Conservation (phyloP, 257 asterid species). For the Nicotiana knightiana region DNA sequence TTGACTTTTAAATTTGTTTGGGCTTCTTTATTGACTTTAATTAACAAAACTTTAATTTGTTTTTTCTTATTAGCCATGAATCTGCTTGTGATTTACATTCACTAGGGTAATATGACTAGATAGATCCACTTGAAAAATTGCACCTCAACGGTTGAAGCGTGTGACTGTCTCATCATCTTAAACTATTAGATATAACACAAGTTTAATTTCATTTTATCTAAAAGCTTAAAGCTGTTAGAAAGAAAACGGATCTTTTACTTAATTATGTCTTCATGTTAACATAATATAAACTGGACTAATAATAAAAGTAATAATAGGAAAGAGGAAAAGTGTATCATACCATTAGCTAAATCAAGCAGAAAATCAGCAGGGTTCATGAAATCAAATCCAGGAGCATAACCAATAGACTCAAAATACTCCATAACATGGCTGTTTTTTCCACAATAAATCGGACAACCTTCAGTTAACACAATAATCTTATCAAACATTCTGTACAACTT, state of each 20-base stretch:
- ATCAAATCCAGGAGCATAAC: slow-evolving; percentile 50
- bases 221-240: too few species aligned
- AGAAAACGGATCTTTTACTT: too few species aligned
- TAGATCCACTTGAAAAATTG: too few species aligned
- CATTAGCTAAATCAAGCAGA: slow-evolving; percentile 89
- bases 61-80: background rate
- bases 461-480: slow-evolving; percentile 57
- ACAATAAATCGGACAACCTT: slow-evolving; percentile 58
- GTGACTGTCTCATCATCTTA: too few species aligned
- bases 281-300: background rate
- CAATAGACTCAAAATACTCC: slow-evolving; percentile 64
- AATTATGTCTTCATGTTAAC: background rate
- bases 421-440: slow-evolving; percentile 42
- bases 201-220: too few species aligned
- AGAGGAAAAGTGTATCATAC: slow-evolving; percentile 28
- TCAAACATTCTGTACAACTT: slow-evolving; percentile 72
- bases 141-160: too few species aligned
- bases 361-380: slow-evolving; percentile 80
- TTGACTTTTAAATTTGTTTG: background rate
- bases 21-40: background rate
- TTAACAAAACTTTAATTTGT: background rate
- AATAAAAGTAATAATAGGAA: background rate
- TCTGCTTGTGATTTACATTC: background rate
- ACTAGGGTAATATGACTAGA: background rate
- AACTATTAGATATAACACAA: too few species aligned